phyloP scores from a whole-genome alignment of 257 asterid genomes.

The Forsythia suspensa region DNA sequence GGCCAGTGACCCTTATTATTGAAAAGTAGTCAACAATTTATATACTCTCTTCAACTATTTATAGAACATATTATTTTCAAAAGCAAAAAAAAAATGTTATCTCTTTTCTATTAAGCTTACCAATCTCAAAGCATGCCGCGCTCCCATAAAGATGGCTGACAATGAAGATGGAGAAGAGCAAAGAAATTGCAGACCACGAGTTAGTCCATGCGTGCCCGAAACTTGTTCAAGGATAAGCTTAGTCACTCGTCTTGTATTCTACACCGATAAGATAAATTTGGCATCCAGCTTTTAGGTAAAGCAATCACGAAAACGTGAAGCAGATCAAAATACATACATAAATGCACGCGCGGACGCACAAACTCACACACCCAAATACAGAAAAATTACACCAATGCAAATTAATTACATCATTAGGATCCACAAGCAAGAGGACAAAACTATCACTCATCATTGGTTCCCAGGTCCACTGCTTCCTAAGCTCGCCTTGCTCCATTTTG shows the following conservation, averaged over 20 bases:
- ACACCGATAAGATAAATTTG: conserved; percentile 40
- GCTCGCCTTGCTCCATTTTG: conserved; percentile 73
- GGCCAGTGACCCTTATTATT: conserved; percentile 20
- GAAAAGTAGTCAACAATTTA: conserved; percentile 9
- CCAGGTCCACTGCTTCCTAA: conserved; percentile 90
- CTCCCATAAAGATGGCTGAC: conserved; percentile 62
- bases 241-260: conserved; percentile 81
- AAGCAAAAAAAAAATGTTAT: conserved; percentile 12
- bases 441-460: conserved; percentile 88
- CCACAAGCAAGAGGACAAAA: conserved; percentile 87
- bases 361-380: neutral
- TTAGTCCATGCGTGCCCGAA: conserved; percentile 71
- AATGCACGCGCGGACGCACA: neutral
- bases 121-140: conserved; percentile 87
- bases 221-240: conserved; percentile 86
- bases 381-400: conserved; percentile 15
- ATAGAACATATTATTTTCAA: conserved; percentile 12
- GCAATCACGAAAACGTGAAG: neutral
- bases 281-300: conserved; percentile 22
- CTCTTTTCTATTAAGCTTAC: conserved; percentile 41
- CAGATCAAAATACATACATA: neutral
- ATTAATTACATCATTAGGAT: conserved; percentile 82
- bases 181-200: conserved; percentile 80
- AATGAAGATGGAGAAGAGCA: conserved; percentile 72
- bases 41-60: conserved; percentile 4